Base-by-base conservation (phyloP, 1,139 yeast species). In the Pichia sp. region DNA sequence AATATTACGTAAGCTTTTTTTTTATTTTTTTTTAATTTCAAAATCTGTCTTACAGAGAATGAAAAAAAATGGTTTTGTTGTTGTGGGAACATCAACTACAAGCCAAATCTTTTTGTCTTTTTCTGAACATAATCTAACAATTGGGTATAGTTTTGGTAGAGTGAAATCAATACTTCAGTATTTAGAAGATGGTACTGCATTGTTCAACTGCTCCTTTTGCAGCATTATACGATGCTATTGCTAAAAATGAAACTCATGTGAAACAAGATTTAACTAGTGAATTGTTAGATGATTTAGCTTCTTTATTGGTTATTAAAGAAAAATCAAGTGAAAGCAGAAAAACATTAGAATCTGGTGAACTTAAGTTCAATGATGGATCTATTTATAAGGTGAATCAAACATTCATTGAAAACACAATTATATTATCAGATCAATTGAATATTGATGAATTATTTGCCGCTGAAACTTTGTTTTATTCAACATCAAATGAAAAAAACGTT, bases 371-470 rank as follows among this genome's bases (percentile, higher is more conserved):
- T 7, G 76, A 73, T 49, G 80, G 74, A 3, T 62, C 64, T 3
- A 70, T 68, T 39, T 79, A 72, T 53, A 70, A 73, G 45, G 59
- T 82, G 8, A 80, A 78, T 54, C 69, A 76, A 43, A 75, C 76
- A 43, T 81, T 81, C 52, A 69, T 78, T 44, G 64, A 73, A 38
- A 68, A 72, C 7, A 70, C 82, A 1, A 68, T 74, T 3, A 67
- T 70, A 30, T 59, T 82, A 15, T 68, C 87, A 0, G 90, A 84
- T 52, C 89, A 84, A 54, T 71, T 84, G 49, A 72, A 76, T 52
- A 68, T 90, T 47, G 95, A 90, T 63, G 85, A 81, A 54, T 67
- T 85, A 44, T 73, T 79, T 1, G 77, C 85, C 2, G 81, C 89
- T 1, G 74, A 82, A 46, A 68, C 85, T 42, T 68, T 72, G 61